A percentile compares a stretch with the other conserved stretches of the same genome.
phyloP scores from a whole-genome alignment of 2,329 filamentous ascomycete species.

The Penicillium sp. region DNA sequence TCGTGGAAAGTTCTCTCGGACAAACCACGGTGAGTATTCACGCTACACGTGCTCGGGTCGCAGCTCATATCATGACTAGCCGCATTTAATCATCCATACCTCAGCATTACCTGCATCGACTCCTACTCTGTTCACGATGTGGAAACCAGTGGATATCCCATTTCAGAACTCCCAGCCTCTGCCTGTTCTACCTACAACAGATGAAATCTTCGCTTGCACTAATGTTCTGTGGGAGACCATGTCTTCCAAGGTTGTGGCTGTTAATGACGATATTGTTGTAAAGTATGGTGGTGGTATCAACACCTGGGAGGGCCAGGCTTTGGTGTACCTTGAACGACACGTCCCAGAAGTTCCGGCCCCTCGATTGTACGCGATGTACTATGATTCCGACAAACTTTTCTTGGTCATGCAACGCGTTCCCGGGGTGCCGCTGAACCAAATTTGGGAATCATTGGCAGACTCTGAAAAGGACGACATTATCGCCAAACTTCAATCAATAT shows the following conservation, averaged over 20 bases:
- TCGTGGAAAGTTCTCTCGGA: too few relatives aligned
- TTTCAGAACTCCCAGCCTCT: slow-evolving; percentile 18
- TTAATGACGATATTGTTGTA: slow-evolving; percentile 24
- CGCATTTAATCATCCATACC: not conserved
- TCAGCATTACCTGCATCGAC: not conserved
- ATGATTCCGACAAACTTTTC: slow-evolving; percentile 21
- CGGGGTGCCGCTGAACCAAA: slow-evolving; percentile 17
- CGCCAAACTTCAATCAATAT: slow-evolving; percentile 20
- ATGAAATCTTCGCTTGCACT: slow-evolving; percentile 26
- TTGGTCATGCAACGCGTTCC: slow-evolving; percentile 27
- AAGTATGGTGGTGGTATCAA: slow-evolving; percentile 22
- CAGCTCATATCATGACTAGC: too few relatives aligned
- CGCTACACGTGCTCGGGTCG: too few relatives aligned
- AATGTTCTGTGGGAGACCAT: slow-evolving; percentile 22
- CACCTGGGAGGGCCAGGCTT: slow-evolving; percentile 14
- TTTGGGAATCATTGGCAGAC: slow-evolving; percentile 24
- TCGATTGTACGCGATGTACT: slow-evolving; percentile 30
- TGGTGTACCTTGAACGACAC: slow-evolving; percentile 27
- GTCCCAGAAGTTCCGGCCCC: slow-evolving; percentile 26
- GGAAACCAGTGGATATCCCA: slow-evolving; percentile 21
- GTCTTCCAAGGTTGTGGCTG: slow-evolving; percentile 22
- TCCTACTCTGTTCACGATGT: slow-evolving; percentile 15
- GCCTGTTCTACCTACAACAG: slow-evolving; percentile 22
- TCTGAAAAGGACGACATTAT: slow-evolving; percentile 27
- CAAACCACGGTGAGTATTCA: too few relatives aligned